phyloP scores from a whole-genome alignment of 148 eudicot species.

The Persicaria tinctoria region DNA sequence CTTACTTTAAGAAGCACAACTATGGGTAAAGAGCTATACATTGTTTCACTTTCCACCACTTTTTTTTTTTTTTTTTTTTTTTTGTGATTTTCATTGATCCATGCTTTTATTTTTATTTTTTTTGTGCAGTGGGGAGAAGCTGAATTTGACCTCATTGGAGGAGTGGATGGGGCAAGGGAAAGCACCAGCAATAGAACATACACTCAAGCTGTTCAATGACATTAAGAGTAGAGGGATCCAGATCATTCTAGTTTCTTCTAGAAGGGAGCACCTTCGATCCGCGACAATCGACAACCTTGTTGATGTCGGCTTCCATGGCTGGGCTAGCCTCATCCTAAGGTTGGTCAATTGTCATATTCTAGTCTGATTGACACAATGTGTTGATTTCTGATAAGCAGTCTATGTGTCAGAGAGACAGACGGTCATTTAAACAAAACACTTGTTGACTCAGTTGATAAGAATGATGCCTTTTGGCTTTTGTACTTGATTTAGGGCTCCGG shows the following conservation, averaged over 20 bases:
- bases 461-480: neutral
- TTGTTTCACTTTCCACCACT: neutral
- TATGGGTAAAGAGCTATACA: constrained; percentile 26
- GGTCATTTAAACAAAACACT: too few species aligned
- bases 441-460: neutral
- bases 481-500: constrained; percentile 15
- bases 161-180: constrained; percentile 39
- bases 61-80: neutral
- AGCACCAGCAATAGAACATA: constrained; percentile 34
- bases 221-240: constrained; percentile 30
- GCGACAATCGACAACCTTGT: constrained; percentile 41
- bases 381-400: too few species aligned
- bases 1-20: constrained; percentile 37
- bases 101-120: neutral
- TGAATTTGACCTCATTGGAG: constrained; percentile 36
- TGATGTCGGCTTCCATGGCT: constrained; percentile 35
- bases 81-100: neutral
- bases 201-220: constrained; percentile 30
- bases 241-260: constrained; percentile 34
- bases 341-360: neutral
- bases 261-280: constrained; percentile 38
- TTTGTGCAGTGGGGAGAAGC: constrained; percentile 27
- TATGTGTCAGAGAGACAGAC: too few species aligned
- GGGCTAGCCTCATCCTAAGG: constrained; percentile 40
- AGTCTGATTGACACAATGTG: too few species aligned